Evolutionary conservation across 768 basidiomycete genomes (phyloP).

Genomic region (Trametes cubensis): DNA sequence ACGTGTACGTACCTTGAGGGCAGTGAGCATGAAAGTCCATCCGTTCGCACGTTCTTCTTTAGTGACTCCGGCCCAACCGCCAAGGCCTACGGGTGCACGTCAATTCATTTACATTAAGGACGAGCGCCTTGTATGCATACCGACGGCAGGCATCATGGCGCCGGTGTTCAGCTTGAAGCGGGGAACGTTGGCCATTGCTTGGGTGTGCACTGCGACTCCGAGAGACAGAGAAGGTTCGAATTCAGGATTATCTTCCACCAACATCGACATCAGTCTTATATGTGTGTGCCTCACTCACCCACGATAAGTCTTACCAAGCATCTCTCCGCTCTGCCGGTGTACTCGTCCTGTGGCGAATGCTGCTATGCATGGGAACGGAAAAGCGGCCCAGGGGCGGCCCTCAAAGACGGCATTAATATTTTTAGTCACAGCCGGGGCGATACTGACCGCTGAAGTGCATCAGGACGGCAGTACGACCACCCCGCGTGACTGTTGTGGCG

Average conservation of each 20-base stretch:
- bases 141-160: slow-evolving; percentile 45
- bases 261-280: slow-evolving; percentile 9
- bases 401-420: not conserved
- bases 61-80: slow-evolving; percentile 43
- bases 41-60: slow-evolving; percentile 39
- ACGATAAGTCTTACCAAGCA: slow-evolving; percentile 13
- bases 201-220: not conserved
- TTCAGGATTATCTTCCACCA: no score
- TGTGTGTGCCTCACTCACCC: not conserved
- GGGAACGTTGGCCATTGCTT: slow-evolving; percentile 31
- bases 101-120: not conserved
- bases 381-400: not conserved
- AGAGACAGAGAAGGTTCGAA: not conserved
- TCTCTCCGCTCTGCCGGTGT: not conserved
- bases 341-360: not conserved
- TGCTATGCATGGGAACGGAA: not conserved
- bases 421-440: no score
- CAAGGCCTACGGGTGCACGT: slow-evolving; percentile 36
- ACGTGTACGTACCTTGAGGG: slow-evolving; percentile 38
- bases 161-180: slow-evolving; percentile 46
- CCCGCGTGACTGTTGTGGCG: no score
- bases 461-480: no score
- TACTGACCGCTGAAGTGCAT: no score
- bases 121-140: slow-evolving; percentile 25
- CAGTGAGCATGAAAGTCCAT: slow-evolving; percentile 44